Evolutionary conservation across 371 early-diverging fungal species (phyloP).

Genomic region (Mortierella sp.): DNA sequence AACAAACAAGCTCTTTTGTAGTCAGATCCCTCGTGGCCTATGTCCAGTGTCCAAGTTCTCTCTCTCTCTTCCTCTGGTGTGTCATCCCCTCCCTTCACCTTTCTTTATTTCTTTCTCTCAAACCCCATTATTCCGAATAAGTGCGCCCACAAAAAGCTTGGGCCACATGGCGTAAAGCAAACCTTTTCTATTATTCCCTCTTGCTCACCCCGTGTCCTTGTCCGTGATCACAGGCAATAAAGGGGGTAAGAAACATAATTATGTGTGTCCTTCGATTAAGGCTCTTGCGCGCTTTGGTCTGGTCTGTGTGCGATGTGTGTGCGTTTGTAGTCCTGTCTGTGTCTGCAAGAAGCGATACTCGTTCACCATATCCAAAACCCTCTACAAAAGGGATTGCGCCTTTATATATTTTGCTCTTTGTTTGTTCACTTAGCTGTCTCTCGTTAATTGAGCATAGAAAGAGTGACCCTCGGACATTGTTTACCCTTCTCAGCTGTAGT

Average conservation of each 20-base stretch:
- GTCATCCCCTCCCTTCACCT: neutral
- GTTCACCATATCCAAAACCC: neutral
- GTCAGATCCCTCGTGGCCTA: neutral
- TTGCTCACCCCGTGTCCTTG: neutral
- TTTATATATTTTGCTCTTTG: neutral
- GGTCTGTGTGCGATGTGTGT: too few relatives aligned
- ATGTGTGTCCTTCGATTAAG: neutral
- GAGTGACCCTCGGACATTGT: neutral
- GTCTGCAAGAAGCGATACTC: neutral
- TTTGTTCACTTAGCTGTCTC: neutral
- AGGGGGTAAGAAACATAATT: neutral
- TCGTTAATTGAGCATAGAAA: neutral
- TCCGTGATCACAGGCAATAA: neutral
- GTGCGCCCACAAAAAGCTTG: neutral
- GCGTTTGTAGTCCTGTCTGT: too few relatives aligned
- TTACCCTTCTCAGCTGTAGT: neutral
- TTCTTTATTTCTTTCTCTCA: neutral
- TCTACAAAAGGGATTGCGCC: too few relatives aligned
- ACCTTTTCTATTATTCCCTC: neutral
- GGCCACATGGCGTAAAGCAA: slow-evolving; percentile 5
- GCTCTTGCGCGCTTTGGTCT: neutral
- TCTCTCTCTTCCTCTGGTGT: neutral
- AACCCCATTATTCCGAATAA: neutral
- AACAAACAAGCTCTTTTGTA: neutral
- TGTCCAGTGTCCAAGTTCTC: neutral